Evolutionary conservation across 257 asterid genomes (phyloP).

Genomic region (Orobanche coerulescens): DNA sequence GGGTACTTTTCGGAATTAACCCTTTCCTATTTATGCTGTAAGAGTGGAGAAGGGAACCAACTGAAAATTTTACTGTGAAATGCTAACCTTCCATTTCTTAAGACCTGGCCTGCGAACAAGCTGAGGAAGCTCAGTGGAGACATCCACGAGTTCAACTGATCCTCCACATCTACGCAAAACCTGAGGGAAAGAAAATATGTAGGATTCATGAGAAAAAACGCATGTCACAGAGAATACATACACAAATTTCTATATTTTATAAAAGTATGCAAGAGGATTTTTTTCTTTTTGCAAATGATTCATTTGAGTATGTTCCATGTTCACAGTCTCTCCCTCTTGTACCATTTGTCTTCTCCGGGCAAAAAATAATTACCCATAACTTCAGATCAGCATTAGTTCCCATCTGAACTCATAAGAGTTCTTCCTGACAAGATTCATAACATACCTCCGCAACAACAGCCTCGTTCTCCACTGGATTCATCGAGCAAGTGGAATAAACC

Average conservation of each 20-base stretch:
- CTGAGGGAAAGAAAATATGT: slow-evolving; percentile 31
- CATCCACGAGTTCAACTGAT: slow-evolving; percentile 76
- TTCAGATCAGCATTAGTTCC: slow-evolving; percentile 9
- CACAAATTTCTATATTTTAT: not conserved
- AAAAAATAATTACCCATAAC: slow-evolving; percentile 3
- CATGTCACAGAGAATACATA: not conserved
- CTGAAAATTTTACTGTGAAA: slow-evolving; percentile 1
- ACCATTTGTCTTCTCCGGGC: slow-evolving; percentile 1
- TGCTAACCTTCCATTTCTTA: slow-evolving; percentile 81
- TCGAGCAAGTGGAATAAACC: slow-evolving; percentile 98
- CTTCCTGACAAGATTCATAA: slow-evolving; percentile 14
- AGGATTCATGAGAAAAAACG: slow-evolving; percentile 17
- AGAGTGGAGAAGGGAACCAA: slow-evolving; percentile 9
- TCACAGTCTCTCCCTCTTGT: not conserved
- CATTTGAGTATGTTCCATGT: not conserved
- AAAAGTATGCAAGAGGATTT: not conserved
- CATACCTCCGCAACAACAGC: slow-evolving; percentile 95
- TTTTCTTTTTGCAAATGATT: not conserved
- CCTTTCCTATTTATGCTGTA: not conserved
- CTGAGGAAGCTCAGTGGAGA: slow-evolving; percentile 76
- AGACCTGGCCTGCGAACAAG: slow-evolving; percentile 90
- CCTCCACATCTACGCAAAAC: slow-evolving; percentile 79
- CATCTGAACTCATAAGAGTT: slow-evolving; percentile 9
- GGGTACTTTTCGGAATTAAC: not conserved
- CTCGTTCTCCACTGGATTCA: slow-evolving; percentile 96